These are phyloP conservation scores for Rhynchospora tenuis DNA, from an alignment of 176 grass and related monocot species.

Conservation along the genomic window DNA sequence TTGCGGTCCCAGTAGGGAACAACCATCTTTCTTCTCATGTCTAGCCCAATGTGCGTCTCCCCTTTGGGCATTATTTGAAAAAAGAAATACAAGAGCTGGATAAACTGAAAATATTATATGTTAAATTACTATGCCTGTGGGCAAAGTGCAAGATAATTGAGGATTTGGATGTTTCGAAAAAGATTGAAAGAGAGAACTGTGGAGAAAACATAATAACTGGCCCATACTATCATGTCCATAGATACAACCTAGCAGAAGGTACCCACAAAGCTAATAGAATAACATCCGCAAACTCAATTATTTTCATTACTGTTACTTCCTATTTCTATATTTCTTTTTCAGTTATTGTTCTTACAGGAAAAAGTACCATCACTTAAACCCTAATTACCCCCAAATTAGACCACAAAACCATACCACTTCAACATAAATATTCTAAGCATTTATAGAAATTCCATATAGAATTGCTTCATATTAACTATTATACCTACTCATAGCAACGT, in stretches of 20 bases:
- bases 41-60: too few species aligned
- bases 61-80: background rate
- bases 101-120: background rate
- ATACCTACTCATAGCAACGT: background rate
- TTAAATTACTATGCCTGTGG: background rate
- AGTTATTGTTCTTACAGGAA: background rate
- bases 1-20: too few species aligned
- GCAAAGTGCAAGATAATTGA: background rate
- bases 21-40: too few species aligned
- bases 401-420: background rate
- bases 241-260: background rate
- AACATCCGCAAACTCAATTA: background rate
- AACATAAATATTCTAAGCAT: background rate
- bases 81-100: background rate
- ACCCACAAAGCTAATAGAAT: background rate
- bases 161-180: background rate
- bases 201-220: background rate
- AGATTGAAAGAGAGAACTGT: background rate
- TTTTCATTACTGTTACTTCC: background rate
- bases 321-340: background rate
- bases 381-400: background rate
- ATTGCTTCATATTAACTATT: background rate
- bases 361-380: background rate
- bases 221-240: background rate
- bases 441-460: background rate